Percentiles rank a stretch among this genome's conserved stretches.
Evolutionary conservation across 2,329 filamentous ascomycete genomes (phyloP).

Genomic region (Periconia digitata): DNA sequence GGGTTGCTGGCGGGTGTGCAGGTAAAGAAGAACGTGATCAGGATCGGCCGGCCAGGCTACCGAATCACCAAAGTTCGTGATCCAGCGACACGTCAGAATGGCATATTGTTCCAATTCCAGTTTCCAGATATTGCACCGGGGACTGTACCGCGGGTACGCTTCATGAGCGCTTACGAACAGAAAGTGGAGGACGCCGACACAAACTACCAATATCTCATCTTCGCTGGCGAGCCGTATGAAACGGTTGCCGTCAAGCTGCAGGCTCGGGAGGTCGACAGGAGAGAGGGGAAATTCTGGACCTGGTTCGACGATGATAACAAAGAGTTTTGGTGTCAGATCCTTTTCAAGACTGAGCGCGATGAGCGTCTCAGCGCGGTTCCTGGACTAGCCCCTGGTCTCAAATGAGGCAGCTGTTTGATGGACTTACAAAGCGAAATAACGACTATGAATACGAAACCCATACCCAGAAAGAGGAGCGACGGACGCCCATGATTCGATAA

Average conservation of each 20-base stretch:
- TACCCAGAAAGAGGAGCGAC: too few species aligned
- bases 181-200: conserved; percentile 90
- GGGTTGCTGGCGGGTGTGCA: conserved; percentile 70
- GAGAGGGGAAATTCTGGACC: conserved; percentile 84
- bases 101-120: conserved; percentile 92
- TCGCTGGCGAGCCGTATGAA: conserved; percentile 97
- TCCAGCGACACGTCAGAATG: conserved; percentile 82
- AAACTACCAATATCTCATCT: conserved; percentile 89
- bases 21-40: conserved; percentile 80
- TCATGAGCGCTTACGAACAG: conserved; percentile 98
- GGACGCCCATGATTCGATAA: too few species aligned
- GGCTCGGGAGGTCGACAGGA: conserved; percentile 85
- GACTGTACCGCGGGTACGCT: conserved; percentile 79
- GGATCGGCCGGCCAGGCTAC: conserved; percentile 95
- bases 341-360: conserved; percentile 98
- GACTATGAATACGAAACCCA: too few species aligned
- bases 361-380: conserved; percentile 76
- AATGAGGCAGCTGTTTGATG: conserved; percentile 20
- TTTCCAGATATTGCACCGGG: conserved; percentile 85
- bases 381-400: conserved; percentile 57
- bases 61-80: conserved; percentile 97
- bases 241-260: conserved; percentile 96
- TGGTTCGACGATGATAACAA: conserved; percentile 96
- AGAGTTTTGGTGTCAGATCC: conserved; percentile 96
- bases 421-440: neutral